Base-by-base conservation (phyloP, 192 early-diverging fungal genomes). In the Coemansia guatemalensis region DNA sequence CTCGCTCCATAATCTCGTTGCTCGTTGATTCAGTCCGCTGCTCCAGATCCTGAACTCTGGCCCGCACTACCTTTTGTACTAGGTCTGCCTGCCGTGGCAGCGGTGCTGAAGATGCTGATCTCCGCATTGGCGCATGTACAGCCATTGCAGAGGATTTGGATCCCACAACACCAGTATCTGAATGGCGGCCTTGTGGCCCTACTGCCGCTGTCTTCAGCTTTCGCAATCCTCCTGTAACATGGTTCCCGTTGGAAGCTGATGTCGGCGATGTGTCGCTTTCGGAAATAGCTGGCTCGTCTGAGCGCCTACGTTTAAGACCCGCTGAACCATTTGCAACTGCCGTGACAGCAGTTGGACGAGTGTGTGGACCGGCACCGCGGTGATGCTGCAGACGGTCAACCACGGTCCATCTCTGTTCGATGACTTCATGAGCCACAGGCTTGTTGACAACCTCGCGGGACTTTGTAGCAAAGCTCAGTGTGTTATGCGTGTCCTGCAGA, bases 381-480 rank as follows among this genome's bases (percentile, higher is more conserved):
- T 69, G 67, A n/a, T 79, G 63, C 64, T 73, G 75, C 53, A 71
- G 7, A 47, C 71, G 69, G 27, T 76, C 80, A 0, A 26, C 58
- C 21, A 41, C 71, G 8, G 64, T 59, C 71, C 75, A 80, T 12
- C 67, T 39, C 50, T 62, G 73, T 69, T 73, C 76, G 9, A 72
- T 71, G 4, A 68, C 69, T 71, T 74, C 82, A 56, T 75, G 77
- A 3, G 60, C 78, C 14, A 78, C 73, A 9, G 75, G 78, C 39
- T 70, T 82, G 35, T 88, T 90, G 44, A 87, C 85, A 26, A 90
- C 87, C 55, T 73, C 63, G n/a, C 80, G 78, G 25, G 87, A 85
- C 48, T 85, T 83, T 17, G 75, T 78, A 0, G 87, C 88, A 82
- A 90, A 88, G 61, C 82, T 85, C 51, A 90, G 74, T 22, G 88